A percentile compares a stretch with the other conserved stretches of the same genome.
Evolutionary conservation across 225 moss, liverwort and hornwort species (phyloP).

Genomic region (Anthoceros angustus): DNA sequence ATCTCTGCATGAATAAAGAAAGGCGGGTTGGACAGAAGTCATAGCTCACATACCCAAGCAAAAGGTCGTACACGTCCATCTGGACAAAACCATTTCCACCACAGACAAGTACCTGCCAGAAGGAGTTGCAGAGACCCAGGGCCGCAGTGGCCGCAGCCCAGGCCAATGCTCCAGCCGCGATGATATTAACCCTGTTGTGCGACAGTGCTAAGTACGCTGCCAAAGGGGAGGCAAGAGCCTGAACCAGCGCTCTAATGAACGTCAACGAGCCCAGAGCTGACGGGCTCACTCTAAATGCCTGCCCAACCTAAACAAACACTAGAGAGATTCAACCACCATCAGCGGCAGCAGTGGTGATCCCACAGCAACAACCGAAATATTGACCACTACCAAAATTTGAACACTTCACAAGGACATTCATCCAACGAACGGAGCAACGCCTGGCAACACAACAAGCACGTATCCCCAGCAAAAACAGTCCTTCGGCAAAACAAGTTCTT

Average conservation of each 20-base stretch:
- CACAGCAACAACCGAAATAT: too few relatives aligned
- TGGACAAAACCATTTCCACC: not conserved
- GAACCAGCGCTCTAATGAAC: conserved; percentile 42
- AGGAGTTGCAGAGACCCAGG: conserved; percentile 37
- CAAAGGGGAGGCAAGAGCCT: conserved; percentile 46
- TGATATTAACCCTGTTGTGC: conserved; percentile 34
- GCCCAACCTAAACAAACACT: not conserved
- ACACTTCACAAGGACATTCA: too few relatives aligned
- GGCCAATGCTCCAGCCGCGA: conserved; percentile 33
- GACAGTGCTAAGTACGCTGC: conserved; percentile 42
- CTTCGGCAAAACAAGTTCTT: too few relatives aligned
- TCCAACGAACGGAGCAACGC: too few relatives aligned
- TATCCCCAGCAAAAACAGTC: too few relatives aligned
- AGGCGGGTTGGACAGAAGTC: too few relatives aligned
- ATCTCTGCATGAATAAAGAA: not conserved
- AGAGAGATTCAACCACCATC: conserved; percentile 5
- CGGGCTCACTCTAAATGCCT: conserved; percentile 28
- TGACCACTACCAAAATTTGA: too few relatives aligned
- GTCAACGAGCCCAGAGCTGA: conserved; percentile 41
- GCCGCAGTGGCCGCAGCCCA: conserved; percentile 47
- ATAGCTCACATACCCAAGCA: not conserved
- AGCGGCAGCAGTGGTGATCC: too few relatives aligned
- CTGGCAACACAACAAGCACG: too few relatives aligned
- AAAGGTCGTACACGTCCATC: not conserved
- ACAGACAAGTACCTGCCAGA: conserved; percentile 38